Evolutionary conservation across 164 flowering plant genomes (phyloP).

Genomic region (Tetrastigma voinierianum): DNA sequence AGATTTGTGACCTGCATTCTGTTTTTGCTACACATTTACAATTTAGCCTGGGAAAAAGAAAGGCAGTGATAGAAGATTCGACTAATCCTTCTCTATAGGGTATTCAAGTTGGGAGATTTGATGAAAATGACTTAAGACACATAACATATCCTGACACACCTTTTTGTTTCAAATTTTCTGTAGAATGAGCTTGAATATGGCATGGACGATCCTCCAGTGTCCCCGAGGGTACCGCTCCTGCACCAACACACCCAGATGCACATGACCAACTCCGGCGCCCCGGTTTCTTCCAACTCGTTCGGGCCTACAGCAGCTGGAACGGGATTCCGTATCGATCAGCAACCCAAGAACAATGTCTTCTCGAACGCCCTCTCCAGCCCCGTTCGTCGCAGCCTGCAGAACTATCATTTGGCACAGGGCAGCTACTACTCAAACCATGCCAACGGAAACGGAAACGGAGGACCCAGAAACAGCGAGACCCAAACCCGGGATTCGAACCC

Average conservation of each 20-base stretch:
- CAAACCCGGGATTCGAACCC: constrained; percentile 25
- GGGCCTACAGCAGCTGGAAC: constrained; percentile 19
- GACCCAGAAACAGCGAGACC: constrained; percentile 25
- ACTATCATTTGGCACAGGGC: constrained; percentile 41
- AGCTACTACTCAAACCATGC: constrained; percentile 6
- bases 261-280: constrained; percentile 9
- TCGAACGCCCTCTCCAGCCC: constrained; percentile 69
- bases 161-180: constrained; percentile 1
- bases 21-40: too few relatives aligned
- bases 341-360: constrained; percentile 51
- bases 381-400: constrained; percentile 54
- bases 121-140: too few relatives aligned
- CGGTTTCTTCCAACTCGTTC: constrained; percentile 4
- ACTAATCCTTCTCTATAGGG: too few relatives aligned
- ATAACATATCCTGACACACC: too few relatives aligned
- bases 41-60: too few relatives aligned
- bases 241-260: constrained; percentile 21
- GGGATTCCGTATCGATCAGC: constrained; percentile 27
- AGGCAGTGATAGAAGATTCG: too few relatives aligned
- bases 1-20: too few relatives aligned
- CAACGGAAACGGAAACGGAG: constrained; percentile 22
- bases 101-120: too few relatives aligned
- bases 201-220: constrained; percentile 25
- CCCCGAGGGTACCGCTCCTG: constrained; percentile 19
- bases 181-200: constrained; percentile 36